Base-by-base conservation (phyloP, 2,329 filamentous ascomycete species). In the Pezicula carpinea region DNA sequence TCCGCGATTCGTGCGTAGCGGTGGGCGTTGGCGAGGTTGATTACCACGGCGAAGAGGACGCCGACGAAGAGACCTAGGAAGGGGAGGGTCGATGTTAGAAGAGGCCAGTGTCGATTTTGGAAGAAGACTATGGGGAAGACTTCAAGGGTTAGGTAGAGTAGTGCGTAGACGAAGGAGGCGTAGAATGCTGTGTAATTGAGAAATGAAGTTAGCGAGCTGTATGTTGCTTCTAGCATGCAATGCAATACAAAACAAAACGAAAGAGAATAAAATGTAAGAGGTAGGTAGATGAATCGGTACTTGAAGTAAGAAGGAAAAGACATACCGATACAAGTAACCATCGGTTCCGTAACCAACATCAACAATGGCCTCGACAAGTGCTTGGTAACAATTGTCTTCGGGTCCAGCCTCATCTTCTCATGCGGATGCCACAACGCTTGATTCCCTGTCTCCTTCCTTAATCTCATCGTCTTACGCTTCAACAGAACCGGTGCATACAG, bases 91-190 rank as follows among this genome's bases (percentile, higher is more conserved):
- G 73, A 69, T 57, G 86, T 71, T 33, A 80, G 70, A 11, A 77
- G 68, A 45, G 69, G 74, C 66, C 88, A 88, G 48, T 64, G 63
- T 57, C 88, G 77, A 15, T 76, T 77, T 13, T 71, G 74, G 18
- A 69, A 56, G 64, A 87, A 88, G n/a, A 87, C 77, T 2, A 87
- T 70, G 0, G 84, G 83, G 10, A 89, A 75, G 3, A 64, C 68
- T 54, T 62, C 66, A 36, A 69, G 64, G 73, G 81, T 68, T 49
- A 89, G 71, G 62, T 87, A 89, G 0, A 89, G 70, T 1, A 87
- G 74, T 0, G 79, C 82, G 81, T 83, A 89, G 43, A 76, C 79
- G 63, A 89, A 89, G 0, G 82, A 73, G 0, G 83, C 78, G 82
- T 85, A 89, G 3, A 86, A 67, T 0, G 79, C 82, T 36, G 10